A percentile compares a stretch with the other conserved stretches of the same genome.
phyloP scores from a whole-genome alignment of 1,284 basidiomycete species.

The Puccinia novopanici region DNA sequence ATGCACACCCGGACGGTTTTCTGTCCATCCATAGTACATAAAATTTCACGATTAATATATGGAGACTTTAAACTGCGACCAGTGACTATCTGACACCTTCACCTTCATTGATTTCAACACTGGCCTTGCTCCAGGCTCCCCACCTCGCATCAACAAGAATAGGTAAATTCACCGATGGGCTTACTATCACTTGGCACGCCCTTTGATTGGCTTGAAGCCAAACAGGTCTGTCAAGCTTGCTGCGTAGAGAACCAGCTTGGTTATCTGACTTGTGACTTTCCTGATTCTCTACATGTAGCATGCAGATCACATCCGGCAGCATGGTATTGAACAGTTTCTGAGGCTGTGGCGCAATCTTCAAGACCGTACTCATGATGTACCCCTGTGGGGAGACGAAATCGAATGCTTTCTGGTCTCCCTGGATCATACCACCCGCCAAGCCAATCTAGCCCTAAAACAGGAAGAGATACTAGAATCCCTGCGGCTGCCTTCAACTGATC shows the following conservation, averaged over 20 bases:
- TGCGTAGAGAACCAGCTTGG: slow-evolving; percentile 1
- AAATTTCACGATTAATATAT: too few relatives aligned
- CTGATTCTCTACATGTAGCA: slow-evolving; percentile 61
- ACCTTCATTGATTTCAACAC: too few relatives aligned
- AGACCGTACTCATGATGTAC: slow-evolving; percentile 83
- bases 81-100: too few relatives aligned
- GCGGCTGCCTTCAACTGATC: slow-evolving; percentile 49
- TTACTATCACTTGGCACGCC: slow-evolving; percentile 92
- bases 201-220: slow-evolving; percentile 86
- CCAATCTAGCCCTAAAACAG: slow-evolving; percentile 85
- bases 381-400: slow-evolving; percentile 99
- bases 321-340: slow-evolving; percentile 94
- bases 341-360: slow-evolving; percentile 89
- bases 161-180: slow-evolving; percentile 71
- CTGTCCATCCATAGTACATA: too few relatives aligned
- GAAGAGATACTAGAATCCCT: slow-evolving; percentile 76
- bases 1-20: too few relatives aligned
- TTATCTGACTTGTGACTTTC: not conserved
- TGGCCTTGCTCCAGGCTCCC: too few relatives aligned
- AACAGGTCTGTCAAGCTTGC: slow-evolving; percentile 58
- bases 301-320: slow-evolving; percentile 84
- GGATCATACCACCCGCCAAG: slow-evolving; percentile 76
- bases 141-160: too few relatives aligned
- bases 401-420: slow-evolving; percentile 95
- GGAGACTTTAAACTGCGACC: too few relatives aligned